These are phyloP conservation scores for Escallonia herrerae DNA, from an alignment of 129 eudicot genomes.

Conservation along the genomic window DNA sequence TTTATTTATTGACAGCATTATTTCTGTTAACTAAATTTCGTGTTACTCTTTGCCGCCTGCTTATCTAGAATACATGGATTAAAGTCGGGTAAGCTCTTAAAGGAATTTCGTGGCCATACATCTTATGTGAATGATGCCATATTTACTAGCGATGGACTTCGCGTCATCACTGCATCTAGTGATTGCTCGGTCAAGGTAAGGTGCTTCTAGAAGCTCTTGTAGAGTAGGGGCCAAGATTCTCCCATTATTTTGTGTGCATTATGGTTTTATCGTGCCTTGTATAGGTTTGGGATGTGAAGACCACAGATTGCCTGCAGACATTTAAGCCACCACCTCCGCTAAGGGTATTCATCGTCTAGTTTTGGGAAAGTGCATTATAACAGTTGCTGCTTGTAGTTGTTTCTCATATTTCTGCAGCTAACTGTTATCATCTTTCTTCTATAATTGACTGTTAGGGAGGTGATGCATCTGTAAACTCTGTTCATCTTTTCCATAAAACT, in stretches of 20 bases:
- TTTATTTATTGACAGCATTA: neutral
- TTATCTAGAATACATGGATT: conserved; percentile 71
- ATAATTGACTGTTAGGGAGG: conserved; percentile 57
- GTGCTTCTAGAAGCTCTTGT: neutral
- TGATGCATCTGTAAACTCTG: conserved; percentile 90
- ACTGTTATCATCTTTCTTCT: neutral
- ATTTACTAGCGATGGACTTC: conserved; percentile 78
- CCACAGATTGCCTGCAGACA: conserved; percentile 85
- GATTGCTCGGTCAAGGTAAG: conserved; percentile 95
- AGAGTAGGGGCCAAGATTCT: conserved; percentile 6
- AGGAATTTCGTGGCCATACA: conserved; percentile 96
- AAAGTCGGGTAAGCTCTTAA: conserved; percentile 82
- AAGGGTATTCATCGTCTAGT: conserved; percentile 38
- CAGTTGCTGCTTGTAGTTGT: neutral
- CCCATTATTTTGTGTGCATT: conserved; percentile 3
- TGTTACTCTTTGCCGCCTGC: conserved; percentile 1
- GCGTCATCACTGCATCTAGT: conserved; percentile 91
- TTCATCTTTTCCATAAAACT: conserved; percentile 90
- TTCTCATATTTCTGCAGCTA: neutral
- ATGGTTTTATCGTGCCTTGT: neutral
- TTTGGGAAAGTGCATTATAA: neutral
- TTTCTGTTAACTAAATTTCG: conserved; percentile 7
- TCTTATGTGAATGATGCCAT: conserved; percentile 96
- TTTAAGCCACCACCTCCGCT: conserved; percentile 95
- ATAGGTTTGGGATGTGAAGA: conserved; percentile 91